Base-by-base conservation (phyloP, 257 asterid species). In the Salvia miltiorrhiza region DNA sequence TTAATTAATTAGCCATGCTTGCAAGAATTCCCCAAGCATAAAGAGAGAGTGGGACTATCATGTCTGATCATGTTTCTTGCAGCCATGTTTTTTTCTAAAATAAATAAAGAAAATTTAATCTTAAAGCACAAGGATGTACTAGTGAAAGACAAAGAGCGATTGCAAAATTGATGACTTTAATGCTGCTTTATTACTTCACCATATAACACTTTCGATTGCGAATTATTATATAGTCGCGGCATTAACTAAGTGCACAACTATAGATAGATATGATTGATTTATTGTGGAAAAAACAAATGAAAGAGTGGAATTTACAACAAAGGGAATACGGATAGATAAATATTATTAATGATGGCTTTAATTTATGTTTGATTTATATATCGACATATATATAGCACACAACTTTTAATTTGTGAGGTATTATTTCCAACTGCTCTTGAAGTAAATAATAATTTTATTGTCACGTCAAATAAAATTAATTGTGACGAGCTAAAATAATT, bases 31-130 rank as follows among this genome's bases (percentile, higher is more conserved):
- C 62, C 59, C 60, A 39, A 58, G 64, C 56, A 58, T 40, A 56
- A 73, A 73, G 68, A 65, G 68, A 28, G 8, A 1, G 73, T 59
- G 50, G 79, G 71, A 20, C 75, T 69, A 61, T 37, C 67, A 40
- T 67, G 74, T 74, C 75, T 52, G 12, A 40, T 21, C 7, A 37
- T 40, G 1, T 37, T 53, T 62, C 16, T 26, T 9, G 17, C 23
- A 40, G 9, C 11, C 43, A 30, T 20, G 21, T 21, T 26, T n/a
- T 30, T 24, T 35, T 8, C 30, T 28, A 20, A 44, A 47, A 14
- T 10, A 60, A 49, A 23, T 6, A 61, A 39, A 13, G 32, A 44
- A 3, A 1, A 21, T 0, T 26, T 26, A 7, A 65, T 57, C 14
- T 48, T 13, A 57, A 55, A 58, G 63, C 73, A 57, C 11, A 23